Base-by-base conservation (phyloP, 2,329 filamentous ascomycete genomes). In the Ophiostoma populinum region DNA sequence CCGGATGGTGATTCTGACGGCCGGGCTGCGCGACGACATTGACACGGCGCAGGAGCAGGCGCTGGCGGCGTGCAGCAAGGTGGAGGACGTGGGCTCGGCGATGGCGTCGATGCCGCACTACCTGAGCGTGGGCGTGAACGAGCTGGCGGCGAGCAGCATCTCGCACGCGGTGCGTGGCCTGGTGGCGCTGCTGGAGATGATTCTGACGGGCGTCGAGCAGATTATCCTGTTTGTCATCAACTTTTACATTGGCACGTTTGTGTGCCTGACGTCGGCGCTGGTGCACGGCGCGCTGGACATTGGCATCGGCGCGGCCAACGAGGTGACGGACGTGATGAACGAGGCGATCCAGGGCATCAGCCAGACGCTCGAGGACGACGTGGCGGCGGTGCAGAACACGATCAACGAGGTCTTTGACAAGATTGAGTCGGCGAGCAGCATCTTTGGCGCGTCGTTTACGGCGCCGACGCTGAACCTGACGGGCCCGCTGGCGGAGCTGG, bases 21-120 rank as follows among this genome's bases (percentile, higher is more conserved):
- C 67, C 37, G 68, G 69, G 46, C 68, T 94, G 43, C 66, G 85
- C 51, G 64, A 72, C 46, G 75, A 86, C 51, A 70, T 95, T 43
- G 70, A 57, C 36, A 73, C 75, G 38, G 87, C 90, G 32, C 78
- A 83, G 53, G 56, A 61, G 37, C 75, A 93, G 62, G 87, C 90
- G 17, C 68, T 93, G 35, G 78, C 81, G 35, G 85, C 87, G 43
- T 98, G 90, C 55, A 83, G 76, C 39, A 80, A 80, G 53, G 87
- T 95, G 32, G 87, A 98, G 59, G 82, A 82, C 45, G 72, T 92
- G 46, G 90, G 87, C 43, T 94, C 85, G 52, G 70, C 83, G 41
- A 87, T 98, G 82, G 90, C 87, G 25, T 95, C 90, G 24, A 93
- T 95, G 85, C 90, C 90, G 38, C 80, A 94, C 56, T 95, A 93